These are phyloP conservation scores for Claviceps capensis DNA, from an alignment of 2,329 filamentous ascomycete species.

Conservation along the genomic window DNA sequence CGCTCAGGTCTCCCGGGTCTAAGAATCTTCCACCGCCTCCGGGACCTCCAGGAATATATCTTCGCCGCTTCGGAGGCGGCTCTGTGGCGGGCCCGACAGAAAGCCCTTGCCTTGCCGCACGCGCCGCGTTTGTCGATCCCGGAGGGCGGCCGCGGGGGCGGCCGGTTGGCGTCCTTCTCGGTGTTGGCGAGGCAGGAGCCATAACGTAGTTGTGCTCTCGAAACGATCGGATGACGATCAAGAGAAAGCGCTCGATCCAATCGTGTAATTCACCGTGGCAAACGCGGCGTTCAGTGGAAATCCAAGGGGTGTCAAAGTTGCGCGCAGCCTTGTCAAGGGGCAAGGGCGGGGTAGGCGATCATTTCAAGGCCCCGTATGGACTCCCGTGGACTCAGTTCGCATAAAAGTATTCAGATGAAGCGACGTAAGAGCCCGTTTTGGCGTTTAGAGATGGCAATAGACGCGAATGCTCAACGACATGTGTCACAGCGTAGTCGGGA, in stretches of 20 bases:
- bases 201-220: constrained; percentile 10
- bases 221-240: background rate
- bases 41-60: constrained; percentile 76
- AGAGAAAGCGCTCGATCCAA: background rate
- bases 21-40: constrained; percentile 77
- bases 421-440: constrained; percentile 11
- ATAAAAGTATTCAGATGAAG: constrained; percentile 11
- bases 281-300: background rate
- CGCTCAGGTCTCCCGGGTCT: constrained; percentile 54
- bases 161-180: constrained; percentile 27
- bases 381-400: constrained; percentile 7
- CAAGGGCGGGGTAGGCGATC: constrained; percentile 12
- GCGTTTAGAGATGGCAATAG: constrained; percentile 14
- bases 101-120: constrained; percentile 24
- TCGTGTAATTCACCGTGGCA: background rate
- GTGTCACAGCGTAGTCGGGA: constrained; percentile 20
- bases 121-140: constrained; percentile 27
- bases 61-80: constrained; percentile 54
- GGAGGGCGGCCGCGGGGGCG: constrained; percentile 34
- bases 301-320: constrained; percentile 7
- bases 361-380: constrained; percentile 10
- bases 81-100: constrained; percentile 30
- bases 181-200: constrained; percentile 24
- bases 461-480: constrained; percentile 8
- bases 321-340: constrained; percentile 19